Percentiles rank a stretch among this genome's conserved stretches.
These are phyloP conservation scores for Fusarium oxysporum DNA, from an alignment of 2,329 filamentous ascomycete genomes.

Conservation along the genomic window DNA sequence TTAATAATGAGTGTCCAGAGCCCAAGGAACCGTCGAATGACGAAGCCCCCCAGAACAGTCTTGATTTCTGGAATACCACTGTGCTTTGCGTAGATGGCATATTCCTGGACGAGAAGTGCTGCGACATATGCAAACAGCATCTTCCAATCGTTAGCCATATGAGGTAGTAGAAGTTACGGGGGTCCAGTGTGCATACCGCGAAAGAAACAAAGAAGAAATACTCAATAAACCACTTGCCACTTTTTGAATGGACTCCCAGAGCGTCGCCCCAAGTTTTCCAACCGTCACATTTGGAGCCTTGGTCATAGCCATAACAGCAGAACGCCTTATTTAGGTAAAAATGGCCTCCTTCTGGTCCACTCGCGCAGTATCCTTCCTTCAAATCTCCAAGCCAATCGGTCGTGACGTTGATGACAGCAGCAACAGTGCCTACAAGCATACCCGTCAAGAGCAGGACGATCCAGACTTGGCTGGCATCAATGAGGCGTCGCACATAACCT, in stretches of 20 bases:
- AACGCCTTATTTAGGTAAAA: slow-evolving; percentile 94
- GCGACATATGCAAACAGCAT: slow-evolving; percentile 82
- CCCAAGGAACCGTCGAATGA: slow-evolving; percentile 88
- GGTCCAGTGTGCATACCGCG: slow-evolving; percentile 68
- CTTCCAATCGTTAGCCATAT: slow-evolving; percentile 55
- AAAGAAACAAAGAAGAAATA: slow-evolving; percentile 89
- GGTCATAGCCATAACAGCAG: slow-evolving; percentile 93
- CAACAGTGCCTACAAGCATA: slow-evolving; percentile 83
- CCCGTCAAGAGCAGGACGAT: slow-evolving; percentile 87
- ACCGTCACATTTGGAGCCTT: slow-evolving; percentile 82
- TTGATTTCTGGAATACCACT: slow-evolving; percentile 99
- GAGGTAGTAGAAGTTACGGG: too few relatives aligned
- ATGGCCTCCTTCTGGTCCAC: slow-evolving; percentile 77
- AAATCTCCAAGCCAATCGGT: slow-evolving; percentile 95
- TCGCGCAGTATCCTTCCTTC: slow-evolving; percentile 89
- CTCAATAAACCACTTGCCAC: slow-evolving; percentile 83
- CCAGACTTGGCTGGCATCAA: slow-evolving; percentile 94
- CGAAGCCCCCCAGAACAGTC: slow-evolving; percentile 91
- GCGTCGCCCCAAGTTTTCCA: slow-evolving; percentile 89
- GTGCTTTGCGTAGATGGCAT: slow-evolving; percentile 89
- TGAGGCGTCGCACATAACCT: slow-evolving; percentile 77
- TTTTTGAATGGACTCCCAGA: slow-evolving; percentile 72
- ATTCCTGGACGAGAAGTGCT: slow-evolving; percentile 83
- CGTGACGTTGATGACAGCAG: slow-evolving; percentile 88
- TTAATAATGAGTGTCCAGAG: slow-evolving; percentile 91